These are phyloP conservation scores for Chrysoporthe austroafricana DNA, from an alignment of 2,329 filamentous ascomycete genomes.

Conservation along the genomic window DNA sequence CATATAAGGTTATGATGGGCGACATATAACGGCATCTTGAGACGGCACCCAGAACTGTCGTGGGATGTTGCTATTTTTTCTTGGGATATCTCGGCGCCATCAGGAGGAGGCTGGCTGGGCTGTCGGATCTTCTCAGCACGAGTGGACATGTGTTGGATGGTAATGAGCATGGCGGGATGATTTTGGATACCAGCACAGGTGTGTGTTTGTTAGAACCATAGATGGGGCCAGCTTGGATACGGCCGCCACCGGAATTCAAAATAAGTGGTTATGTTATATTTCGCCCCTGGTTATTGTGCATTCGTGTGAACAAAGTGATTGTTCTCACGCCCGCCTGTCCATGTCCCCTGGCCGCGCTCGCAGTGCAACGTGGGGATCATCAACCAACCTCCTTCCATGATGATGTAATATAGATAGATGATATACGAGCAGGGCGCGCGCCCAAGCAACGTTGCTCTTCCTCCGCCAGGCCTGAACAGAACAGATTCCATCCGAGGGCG, in stretches of 20 bases:
- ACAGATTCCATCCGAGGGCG: neutral
- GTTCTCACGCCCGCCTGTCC: too few relatives aligned
- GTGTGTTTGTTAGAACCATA: neutral
- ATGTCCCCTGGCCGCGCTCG: neutral
- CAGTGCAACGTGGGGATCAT: neutral
- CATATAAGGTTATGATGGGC: neutral
- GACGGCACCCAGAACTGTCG: neutral
- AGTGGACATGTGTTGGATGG: neutral
- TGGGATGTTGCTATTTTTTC: neutral
- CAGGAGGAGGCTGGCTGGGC: neutral
- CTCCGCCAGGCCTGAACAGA: neutral
- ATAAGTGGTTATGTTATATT: neutral
- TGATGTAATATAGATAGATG: neutral
- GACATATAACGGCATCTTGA: neutral
- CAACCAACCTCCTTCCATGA: neutral
- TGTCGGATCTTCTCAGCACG: neutral
- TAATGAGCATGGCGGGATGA: constrained; percentile 2
- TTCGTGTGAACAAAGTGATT: too few relatives aligned
- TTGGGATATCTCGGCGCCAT: neutral
- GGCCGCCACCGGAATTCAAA: neutral
- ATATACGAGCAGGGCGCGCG: neutral
- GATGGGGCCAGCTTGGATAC: neutral
- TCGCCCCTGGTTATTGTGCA: neutral
- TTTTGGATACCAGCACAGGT: neutral
- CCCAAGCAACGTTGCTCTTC: neutral